These are phyloP conservation scores for Lactarius vividus DNA, from an alignment of 768 basidiomycete genomes.

Conservation along the genomic window DNA sequence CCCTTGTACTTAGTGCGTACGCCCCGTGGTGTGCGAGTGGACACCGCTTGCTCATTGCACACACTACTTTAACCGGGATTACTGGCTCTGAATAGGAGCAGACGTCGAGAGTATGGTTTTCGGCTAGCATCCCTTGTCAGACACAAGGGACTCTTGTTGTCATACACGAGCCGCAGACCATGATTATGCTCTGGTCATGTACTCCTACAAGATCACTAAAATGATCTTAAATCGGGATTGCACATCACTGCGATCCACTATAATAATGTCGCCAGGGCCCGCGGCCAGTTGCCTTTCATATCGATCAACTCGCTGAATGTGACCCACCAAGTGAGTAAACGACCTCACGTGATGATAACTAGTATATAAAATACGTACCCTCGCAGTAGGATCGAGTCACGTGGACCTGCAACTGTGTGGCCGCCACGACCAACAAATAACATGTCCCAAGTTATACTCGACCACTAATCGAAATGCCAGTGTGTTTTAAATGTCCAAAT, in stretches of 20 bases:
- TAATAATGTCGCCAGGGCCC: background rate
- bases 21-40: constrained; percentile 9
- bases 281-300: background rate
- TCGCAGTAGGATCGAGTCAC: no score
- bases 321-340: no score
- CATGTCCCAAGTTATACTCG: no score
- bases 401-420: no score
- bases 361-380: no score
- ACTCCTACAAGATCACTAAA: background rate
- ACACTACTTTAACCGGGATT: background rate
- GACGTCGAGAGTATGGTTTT: background rate
- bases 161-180: background rate
- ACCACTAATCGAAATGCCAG: no score
- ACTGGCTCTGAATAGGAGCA: background rate
- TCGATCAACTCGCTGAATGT: background rate
- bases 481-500: no score
- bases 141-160: background rate
- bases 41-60: background rate
- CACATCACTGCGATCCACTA: background rate
- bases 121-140: background rate
- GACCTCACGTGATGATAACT: background rate
- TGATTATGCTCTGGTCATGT: background rate
- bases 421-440: no score
- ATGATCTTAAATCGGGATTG: background rate
- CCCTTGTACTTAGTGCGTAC: constrained; percentile 12